phyloP scores from a whole-genome alignment of 2,329 filamentous ascomycete species.

The Fonsecaea monophora region DNA sequence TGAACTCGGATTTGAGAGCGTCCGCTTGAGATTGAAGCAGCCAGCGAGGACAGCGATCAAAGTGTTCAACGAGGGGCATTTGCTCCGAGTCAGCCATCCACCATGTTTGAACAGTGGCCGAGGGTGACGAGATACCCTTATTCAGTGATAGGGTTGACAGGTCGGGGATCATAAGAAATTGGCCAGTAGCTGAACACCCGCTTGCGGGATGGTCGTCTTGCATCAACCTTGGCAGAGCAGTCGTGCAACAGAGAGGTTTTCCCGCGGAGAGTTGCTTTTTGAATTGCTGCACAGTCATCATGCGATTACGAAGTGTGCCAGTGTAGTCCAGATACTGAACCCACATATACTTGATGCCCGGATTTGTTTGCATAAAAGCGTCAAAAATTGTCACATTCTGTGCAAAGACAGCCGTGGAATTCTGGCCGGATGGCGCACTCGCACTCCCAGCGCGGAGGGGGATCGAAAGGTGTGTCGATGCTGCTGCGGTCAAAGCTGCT shows the following conservation, averaged over 20 bases:
- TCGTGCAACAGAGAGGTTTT: constrained; percentile 66
- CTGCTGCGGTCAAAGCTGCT: constrained; percentile 17
- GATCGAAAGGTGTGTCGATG: constrained; percentile 17
- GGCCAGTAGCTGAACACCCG: constrained; percentile 64
- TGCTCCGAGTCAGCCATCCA: constrained; percentile 63
- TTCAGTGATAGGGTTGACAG: constrained; percentile 66
- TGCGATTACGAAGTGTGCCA: constrained; percentile 69
- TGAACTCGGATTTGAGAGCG: constrained; percentile 57
- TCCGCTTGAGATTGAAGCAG: constrained; percentile 64
- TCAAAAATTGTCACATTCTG: constrained; percentile 45
- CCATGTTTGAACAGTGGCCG: constrained; percentile 71
- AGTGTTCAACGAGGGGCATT: constrained; percentile 25
- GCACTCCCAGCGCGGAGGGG: constrained; percentile 20
- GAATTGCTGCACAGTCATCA: constrained; percentile 69
- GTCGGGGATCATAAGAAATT: constrained; percentile 72
- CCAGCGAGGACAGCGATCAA: constrained; percentile 66
- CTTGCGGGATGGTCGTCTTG: constrained; percentile 69
- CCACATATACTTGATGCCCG: constrained; percentile 69
- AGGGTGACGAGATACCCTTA: constrained; percentile 61
- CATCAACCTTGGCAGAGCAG: constrained; percentile 69
- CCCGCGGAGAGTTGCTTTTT: constrained; percentile 55
- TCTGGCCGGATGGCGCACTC: constrained; percentile 25
- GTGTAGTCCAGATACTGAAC: constrained; percentile 82
- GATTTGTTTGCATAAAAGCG: constrained; percentile 58
- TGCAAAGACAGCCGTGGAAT: constrained; percentile 26